Evolutionary conservation across 1,139 yeast genomes (phyloP), one percentile per base, ranked within the genome.

Genomic region (Yamadazyma friedrichii): DNA sequence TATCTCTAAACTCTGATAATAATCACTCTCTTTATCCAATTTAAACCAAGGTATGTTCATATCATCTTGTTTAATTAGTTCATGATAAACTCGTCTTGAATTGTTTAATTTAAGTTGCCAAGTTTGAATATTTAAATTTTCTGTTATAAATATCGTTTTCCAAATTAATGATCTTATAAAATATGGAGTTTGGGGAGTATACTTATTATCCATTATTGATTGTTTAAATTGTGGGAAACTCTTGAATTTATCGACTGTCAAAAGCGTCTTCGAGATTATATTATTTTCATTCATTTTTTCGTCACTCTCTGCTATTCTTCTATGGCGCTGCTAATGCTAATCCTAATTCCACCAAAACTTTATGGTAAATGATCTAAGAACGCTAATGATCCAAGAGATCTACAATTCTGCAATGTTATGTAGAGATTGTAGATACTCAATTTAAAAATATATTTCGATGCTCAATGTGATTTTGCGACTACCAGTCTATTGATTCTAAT

Each of bases 41-140:
- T 48, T 48, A 53, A 58, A 55, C 77, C 77, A 72, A 6, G 78
- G 78, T 1, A 69, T 55, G 1, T 46, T 48, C 67, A 69, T 59
- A 38, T 70, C 73, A 6, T 56, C 47, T 9, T 62, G 52, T 39
- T 53, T 58, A 17, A 54, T 51, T 9, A 72, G 54, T 44, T 70
- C 67, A 42, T 65, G 71, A 46, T 62, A 72, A 2, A 70, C 64
- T 16, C 65, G 60, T 33, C 78, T 51, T 15, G 68, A 54, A 30
- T 59, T 60, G 27, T 50, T 49, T 15, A 71, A 52, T 37, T 59
- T 54, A 16, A 53, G 42, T 4, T 55, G 58, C 78, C 77, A 71
- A 4, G 51, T 44, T 27, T 62, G 62, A 36, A 70, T 65, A 43
- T 67, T 64, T 33, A 71, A 57, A 31, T 62, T 61, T 35, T 69